phyloP scores from a whole-genome alignment of 257 asterid species.

The Capsicum baccatum region DNA sequence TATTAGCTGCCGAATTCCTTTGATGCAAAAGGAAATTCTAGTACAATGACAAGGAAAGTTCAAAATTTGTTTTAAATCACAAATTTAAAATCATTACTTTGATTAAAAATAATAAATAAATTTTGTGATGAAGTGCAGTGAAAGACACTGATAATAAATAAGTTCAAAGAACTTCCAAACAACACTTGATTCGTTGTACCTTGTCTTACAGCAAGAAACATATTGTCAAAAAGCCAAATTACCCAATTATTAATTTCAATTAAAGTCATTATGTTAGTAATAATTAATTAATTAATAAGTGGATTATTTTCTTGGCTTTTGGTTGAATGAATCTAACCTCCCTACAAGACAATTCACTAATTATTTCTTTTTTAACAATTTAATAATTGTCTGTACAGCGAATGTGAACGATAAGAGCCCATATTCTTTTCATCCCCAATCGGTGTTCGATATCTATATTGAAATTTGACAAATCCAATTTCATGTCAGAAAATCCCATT shows the following conservation, averaged over 20 bases:
- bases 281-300: not conserved
- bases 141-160: not conserved
- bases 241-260: constrained; percentile 11
- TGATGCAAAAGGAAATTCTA: not conserved
- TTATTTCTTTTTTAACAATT: not conserved
- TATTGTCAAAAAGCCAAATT: constrained; percentile 20
- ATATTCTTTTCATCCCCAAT: not conserved
- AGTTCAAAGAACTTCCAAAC: constrained; percentile 21
- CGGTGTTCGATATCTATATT: too few relatives aligned
- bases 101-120: not conserved
- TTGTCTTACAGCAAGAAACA: constrained; percentile 7
- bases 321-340: constrained; percentile 30
- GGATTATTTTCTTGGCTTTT: not conserved
- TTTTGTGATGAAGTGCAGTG: not conserved
- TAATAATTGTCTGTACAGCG: constrained; percentile 19
- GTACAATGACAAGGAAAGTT: not conserved
- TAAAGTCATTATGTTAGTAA: not conserved
- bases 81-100: not conserved
- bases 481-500: too few relatives aligned
- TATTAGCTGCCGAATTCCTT: not conserved
- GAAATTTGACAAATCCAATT: too few relatives aligned
- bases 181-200: constrained; percentile 2
- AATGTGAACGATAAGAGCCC: constrained; percentile 17
- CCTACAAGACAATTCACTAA: not conserved
- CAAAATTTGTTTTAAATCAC: not conserved